Percentiles rank a stretch among this genome's conserved stretches.
Conservation (phyloP, 768 basidiomycete species). For the Trametes cubensis region DNA sequence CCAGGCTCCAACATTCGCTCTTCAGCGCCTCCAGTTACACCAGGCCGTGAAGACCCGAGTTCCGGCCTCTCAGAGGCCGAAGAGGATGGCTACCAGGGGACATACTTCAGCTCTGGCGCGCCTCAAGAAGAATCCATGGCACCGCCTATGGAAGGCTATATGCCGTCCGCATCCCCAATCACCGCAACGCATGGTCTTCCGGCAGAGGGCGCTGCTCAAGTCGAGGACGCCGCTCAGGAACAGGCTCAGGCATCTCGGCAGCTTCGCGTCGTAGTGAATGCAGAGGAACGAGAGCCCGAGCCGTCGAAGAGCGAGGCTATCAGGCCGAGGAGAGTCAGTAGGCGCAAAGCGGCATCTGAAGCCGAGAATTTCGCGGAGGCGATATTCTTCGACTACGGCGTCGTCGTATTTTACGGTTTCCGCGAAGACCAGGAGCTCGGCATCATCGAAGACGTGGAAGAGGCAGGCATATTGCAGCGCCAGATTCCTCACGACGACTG, state of each 20-base stretch:
- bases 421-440: slow-evolving; percentile 75
- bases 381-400: slow-evolving; percentile 86
- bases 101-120: slow-evolving; percentile 61
- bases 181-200: neutral
- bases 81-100: slow-evolving; percentile 86
- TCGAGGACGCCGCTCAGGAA: neutral
- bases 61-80: slow-evolving; percentile 83
- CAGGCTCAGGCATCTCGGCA: neutral
- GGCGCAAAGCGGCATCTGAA: slow-evolving; percentile 16
- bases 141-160: slow-evolving; percentile 24
- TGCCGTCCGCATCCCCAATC: slow-evolving; percentile 26
- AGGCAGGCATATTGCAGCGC: slow-evolving; percentile 67
- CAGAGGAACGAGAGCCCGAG: slow-evolving; percentile 10
- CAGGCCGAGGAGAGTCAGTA: slow-evolving; percentile 20
- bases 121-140: slow-evolving; percentile 28
- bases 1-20: slow-evolving; percentile 83
- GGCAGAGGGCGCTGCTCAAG: neutral
- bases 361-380: slow-evolving; percentile 69
- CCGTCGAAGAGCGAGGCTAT: slow-evolving; percentile 2
- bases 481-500: slow-evolving; percentile 58
- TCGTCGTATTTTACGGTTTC: slow-evolving; percentile 90
- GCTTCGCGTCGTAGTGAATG: neutral
- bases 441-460: slow-evolving; percentile 81
- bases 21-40: slow-evolving; percentile 59
- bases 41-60: slow-evolving; percentile 59